phyloP scores from a whole-genome alignment of 805 yeast species.

The Starmerella riodocensis region DNA sequence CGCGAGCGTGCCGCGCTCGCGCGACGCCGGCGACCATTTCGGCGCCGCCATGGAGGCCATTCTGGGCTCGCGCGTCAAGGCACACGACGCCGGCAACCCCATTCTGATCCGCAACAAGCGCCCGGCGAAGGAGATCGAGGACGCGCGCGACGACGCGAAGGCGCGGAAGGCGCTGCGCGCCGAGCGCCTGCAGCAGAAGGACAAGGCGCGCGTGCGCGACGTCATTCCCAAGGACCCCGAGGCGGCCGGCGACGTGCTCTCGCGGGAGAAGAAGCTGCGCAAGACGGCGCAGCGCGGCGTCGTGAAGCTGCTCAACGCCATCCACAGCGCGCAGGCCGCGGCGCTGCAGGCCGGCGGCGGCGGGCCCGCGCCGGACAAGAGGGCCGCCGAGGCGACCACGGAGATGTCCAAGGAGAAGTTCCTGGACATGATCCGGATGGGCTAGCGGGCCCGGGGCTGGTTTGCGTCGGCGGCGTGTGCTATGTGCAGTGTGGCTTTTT shows the following conservation, averaged over 20 bases:
- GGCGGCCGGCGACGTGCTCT: conserved; percentile 45
- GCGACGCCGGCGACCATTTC: conserved; percentile 29
- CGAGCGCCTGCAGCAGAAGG: conserved; percentile 58
- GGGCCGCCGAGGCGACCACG: conserved; percentile 37
- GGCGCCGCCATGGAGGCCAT: conserved; percentile 76
- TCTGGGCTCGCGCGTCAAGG: conserved; percentile 71
- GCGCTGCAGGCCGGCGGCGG: conserved; percentile 28
- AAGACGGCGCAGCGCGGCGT: conserved; percentile 84
- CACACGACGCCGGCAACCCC: conserved; percentile 80
- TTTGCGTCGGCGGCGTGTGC: no score
- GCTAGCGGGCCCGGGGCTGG: no score
- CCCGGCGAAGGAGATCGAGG: conserved; percentile 57
- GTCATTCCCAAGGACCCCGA: conserved; percentile 47
- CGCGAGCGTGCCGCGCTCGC: conserved; percentile 6
- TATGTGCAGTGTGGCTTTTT: no score
- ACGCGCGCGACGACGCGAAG: conserved; percentile 68
- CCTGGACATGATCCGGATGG: conserved; percentile 56
- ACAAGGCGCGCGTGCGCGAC: conserved; percentile 53
- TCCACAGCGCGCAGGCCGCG: conserved; percentile 59
- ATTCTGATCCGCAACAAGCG: conserved; percentile 73
- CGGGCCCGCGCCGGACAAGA: conserved; percentile 18
- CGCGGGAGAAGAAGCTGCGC: conserved; percentile 53
- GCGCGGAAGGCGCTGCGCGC: conserved; percentile 57
- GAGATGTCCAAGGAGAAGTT: conserved; percentile 84
- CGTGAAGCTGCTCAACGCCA: conserved; percentile 70